Conservation (phyloP, 1,284 basidiomycete genomes). For the Puccinia novopanici region DNA sequence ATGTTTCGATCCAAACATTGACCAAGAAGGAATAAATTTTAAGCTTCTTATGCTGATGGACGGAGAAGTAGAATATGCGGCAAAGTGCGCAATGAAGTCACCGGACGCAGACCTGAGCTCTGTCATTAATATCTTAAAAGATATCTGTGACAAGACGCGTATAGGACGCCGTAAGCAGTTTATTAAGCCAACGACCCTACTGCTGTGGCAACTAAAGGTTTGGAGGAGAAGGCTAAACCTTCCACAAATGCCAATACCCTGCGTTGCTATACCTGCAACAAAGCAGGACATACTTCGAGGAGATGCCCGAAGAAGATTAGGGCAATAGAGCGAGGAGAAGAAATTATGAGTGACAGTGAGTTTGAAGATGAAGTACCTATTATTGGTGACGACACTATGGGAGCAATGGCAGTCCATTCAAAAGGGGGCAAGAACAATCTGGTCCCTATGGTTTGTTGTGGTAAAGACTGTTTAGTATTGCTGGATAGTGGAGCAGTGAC, state of each 20-base stretch:
- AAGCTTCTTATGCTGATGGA: too few relatives aligned
- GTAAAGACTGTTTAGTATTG: background rate
- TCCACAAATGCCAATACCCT: background rate
- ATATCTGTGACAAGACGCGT: too few relatives aligned
- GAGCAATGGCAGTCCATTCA: too few relatives aligned
- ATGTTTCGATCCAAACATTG: background rate
- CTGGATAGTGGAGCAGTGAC: background rate
- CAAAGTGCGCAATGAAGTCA: too few relatives aligned
- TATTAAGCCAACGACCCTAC: too few relatives aligned
- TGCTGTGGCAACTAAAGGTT: too few relatives aligned
- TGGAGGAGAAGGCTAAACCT: too few relatives aligned
- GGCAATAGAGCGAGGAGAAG: background rate
- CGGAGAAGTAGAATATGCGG: too few relatives aligned
- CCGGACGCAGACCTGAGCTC: too few relatives aligned
- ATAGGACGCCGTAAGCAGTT: too few relatives aligned
- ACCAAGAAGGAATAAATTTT: background rate
- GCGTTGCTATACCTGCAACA: background rate
- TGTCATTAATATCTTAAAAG: too few relatives aligned
- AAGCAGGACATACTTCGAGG: background rate
- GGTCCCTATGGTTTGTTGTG: background rate
- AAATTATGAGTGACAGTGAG: background rate
- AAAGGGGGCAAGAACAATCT: background rate
- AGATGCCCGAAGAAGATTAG: background rate
- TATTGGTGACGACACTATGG: background rate
- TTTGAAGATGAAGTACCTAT: background rate